Evolutionary conservation across 768 basidiomycete species (phyloP), one percentile per base, ranked within the genome.

Genomic region (Agrocybe chaxingu): DNA sequence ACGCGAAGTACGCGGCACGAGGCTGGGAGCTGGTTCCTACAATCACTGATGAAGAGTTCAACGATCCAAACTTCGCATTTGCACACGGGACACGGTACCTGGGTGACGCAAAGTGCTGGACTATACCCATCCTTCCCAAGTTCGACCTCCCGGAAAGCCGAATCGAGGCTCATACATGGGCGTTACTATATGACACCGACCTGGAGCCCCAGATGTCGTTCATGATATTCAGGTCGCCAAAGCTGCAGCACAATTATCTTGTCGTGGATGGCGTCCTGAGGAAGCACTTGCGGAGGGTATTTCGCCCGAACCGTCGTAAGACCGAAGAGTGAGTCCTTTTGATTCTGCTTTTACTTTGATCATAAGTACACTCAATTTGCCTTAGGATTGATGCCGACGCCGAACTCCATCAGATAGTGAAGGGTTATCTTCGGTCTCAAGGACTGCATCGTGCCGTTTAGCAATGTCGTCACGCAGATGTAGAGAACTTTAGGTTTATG

Each of bases 1-100:
- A 66, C 6, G 40, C 48, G 6, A 77, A 77, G 47, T 77, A 76
- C 53, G 29, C 48, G 4, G 11, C 33, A 1, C 66, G 75, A 1
- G 75, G 75, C 0, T 79, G 72, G 72, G 50, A 50, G 4, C 51
- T 70, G 4, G 19, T 49, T 1, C 16, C 30, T 1, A 4, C 10
- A 8, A 16, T 50, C 7, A 34, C 45, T 3, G 12, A 29, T 4
- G 45, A 52, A 3, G 59, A 57, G 16, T 41, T 49, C 11, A 9
- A 52, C 57, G 36, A 51, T 29, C 46, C 51, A 7, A 45, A 8
- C 0, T 60, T 62, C 0, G 60, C 63, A 0, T 59, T 70, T 38
- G 42, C 52, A 2, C 31, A 49, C 19, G 30, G 55, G 2, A 34
- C n/a, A 1, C 65, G 74, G 11, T 66, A 58, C 61, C 57, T 74